Percentiles rank a stretch among this genome's conserved stretches.
Evolutionary conservation across 805 yeast species (phyloP).

Genomic region (Hanseniaspora taiwanica): DNA sequence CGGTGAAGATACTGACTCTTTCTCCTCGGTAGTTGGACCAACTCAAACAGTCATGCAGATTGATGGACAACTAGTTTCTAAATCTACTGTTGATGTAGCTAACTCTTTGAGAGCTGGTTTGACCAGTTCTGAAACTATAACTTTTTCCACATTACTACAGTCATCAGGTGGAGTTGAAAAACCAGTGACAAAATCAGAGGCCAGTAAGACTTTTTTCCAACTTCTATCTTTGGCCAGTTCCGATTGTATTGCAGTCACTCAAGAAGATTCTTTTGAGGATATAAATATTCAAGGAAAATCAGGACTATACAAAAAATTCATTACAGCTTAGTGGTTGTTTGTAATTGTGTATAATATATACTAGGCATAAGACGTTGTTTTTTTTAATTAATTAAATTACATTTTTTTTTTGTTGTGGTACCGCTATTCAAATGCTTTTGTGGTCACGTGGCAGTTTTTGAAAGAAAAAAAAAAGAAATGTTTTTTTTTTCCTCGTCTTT

Average conservation of each 20-base stretch:
- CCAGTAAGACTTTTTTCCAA: constrained; percentile 51
- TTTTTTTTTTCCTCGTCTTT: neutral
- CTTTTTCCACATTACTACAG: constrained; percentile 3
- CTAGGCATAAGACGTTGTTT: too few species aligned
- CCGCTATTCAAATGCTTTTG: too few species aligned
- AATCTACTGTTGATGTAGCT: constrained; percentile 19
- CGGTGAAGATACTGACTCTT: constrained; percentile 5
- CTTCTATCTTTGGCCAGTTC: constrained; percentile 68
- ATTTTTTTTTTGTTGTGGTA: too few species aligned
- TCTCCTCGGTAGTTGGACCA: constrained; percentile 2
- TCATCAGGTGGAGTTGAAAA: constrained; percentile 4
- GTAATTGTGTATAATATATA: too few species aligned
- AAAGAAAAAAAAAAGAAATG: too few species aligned
- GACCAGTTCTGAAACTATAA: constrained; percentile 7
- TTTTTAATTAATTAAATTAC: too few species aligned
- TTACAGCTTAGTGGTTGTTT: constrained; percentile 7
- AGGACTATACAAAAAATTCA: constrained; percentile 21
- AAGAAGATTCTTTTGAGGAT: constrained; percentile 45
- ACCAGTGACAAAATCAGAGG: constrained; percentile 13
- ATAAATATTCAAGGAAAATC: constrained; percentile 39
- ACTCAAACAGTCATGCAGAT: constrained; percentile 9
- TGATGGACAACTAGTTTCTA: constrained; percentile 16
- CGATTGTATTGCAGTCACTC: constrained; percentile 53
- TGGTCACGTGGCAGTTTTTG: too few species aligned
- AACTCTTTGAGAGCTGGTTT: constrained; percentile 13